Conservation (phyloP, 1,284 basidiomycete genomes). For the Irpex sp. region DNA sequence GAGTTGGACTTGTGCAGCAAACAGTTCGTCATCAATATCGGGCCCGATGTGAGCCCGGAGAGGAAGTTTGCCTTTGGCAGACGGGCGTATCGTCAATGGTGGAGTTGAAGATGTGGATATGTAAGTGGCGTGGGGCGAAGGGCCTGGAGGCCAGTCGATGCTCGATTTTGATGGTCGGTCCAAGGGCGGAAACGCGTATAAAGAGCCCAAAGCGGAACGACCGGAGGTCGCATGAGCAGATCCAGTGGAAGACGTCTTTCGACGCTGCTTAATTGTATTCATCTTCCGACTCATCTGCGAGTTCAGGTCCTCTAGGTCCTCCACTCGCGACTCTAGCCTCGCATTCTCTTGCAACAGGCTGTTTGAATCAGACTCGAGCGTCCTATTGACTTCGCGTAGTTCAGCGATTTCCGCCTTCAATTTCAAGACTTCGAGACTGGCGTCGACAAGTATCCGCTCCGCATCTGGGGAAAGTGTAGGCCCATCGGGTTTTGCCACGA, state of each 20-base stretch:
- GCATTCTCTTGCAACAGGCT: constrained; percentile 19
- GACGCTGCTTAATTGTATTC: neutral
- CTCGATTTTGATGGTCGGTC: too few relatives aligned
- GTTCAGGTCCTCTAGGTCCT: constrained; percentile 25
- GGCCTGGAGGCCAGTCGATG: too few relatives aligned
- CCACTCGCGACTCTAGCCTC: constrained; percentile 25
- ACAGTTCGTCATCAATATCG: constrained; percentile 16
- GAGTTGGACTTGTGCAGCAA: constrained; percentile 25
- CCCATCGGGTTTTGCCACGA: constrained; percentile 28
- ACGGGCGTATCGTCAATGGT: neutral
- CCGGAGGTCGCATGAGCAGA: too few relatives aligned
- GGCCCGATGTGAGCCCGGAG: constrained; percentile 4
- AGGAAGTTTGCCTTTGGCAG: constrained; percentile 11
- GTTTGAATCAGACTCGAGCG: constrained; percentile 30
- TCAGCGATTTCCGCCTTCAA: constrained; percentile 39
- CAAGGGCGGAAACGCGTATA: too few relatives aligned
- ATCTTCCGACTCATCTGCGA: neutral
- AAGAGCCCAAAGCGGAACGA: too few relatives aligned
- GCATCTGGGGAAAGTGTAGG: neutral
- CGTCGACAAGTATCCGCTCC: constrained; percentile 32
- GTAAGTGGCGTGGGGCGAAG: too few relatives aligned
- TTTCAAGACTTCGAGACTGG: constrained; percentile 43
- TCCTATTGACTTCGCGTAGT: constrained; percentile 24
- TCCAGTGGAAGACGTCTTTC: neutral
- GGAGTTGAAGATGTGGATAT: too few relatives aligned